Evolutionary conservation across 495 filamentous ascomycete species (phyloP).

Genomic region (Articulospora tetracladia): DNA sequence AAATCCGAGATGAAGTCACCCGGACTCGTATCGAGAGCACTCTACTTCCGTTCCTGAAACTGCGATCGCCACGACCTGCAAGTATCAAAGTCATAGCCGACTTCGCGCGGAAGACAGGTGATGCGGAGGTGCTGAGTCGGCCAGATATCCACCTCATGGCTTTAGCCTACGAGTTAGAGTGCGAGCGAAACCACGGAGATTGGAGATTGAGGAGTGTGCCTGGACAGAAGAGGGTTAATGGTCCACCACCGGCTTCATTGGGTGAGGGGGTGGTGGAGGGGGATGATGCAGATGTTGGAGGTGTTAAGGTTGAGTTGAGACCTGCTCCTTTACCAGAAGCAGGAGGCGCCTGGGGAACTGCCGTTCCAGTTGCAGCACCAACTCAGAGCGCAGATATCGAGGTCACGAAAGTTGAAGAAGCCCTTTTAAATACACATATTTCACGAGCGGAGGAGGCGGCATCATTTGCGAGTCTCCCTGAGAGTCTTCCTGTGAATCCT

Average conservation of each 20-base stretch:
- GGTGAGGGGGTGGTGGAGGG: constrained; percentile 24
- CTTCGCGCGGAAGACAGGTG: constrained; percentile 87
- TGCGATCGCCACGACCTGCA: constrained; percentile 66
- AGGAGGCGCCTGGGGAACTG: constrained; percentile 30
- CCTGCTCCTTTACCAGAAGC: constrained; percentile 17
- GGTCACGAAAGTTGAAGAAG: not conserved
- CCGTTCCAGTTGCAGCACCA: constrained; percentile 20
- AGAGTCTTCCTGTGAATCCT: not conserved
- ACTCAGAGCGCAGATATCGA: not conserved
- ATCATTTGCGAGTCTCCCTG: not conserved
- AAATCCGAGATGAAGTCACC: constrained; percentile 85
- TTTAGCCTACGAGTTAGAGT: constrained; percentile 86
- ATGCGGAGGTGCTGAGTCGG: constrained; percentile 78
- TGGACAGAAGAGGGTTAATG: constrained; percentile 72
- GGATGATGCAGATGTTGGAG: constrained; percentile 6
- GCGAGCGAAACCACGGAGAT: constrained; percentile 77
- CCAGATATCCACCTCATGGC: constrained; percentile 88
- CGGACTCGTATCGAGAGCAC: constrained; percentile 75
- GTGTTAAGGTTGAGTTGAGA: constrained; percentile 4
- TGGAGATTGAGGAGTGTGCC: constrained; percentile 76
- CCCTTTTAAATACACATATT: constrained; percentile 11
- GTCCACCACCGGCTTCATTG: constrained; percentile 51
- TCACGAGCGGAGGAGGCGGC: not conserved
- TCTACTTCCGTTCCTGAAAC: constrained; percentile 76
- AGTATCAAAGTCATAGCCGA: constrained; percentile 77